Conservation (phyloP, 1,139 yeast species). For the Scheffersomyces insectosa region DNA sequence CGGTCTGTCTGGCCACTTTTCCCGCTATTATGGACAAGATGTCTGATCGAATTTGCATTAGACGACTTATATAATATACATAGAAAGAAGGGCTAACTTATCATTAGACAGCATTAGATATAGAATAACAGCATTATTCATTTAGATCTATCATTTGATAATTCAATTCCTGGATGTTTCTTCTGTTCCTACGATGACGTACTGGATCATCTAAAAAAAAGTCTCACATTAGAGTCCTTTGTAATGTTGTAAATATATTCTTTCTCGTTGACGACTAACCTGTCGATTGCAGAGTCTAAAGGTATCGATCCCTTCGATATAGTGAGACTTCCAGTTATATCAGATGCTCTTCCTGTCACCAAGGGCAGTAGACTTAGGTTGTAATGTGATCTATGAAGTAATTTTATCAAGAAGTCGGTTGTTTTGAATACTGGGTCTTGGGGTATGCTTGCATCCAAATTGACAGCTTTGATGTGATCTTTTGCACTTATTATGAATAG, state of each 20-base stretch:
- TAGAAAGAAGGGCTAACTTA: slow-evolving; percentile 28
- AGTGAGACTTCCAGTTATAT: slow-evolving; percentile 71
- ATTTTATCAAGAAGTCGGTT: slow-evolving; percentile 47
- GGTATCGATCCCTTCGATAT: slow-evolving; percentile 55
- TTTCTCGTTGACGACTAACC: slow-evolving; percentile 47
- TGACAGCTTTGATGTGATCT: slow-evolving; percentile 41
- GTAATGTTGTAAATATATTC: slow-evolving; percentile 65
- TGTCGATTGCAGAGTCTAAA: slow-evolving; percentile 11
- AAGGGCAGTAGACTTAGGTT: slow-evolving; percentile 62
- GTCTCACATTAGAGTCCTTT: slow-evolving; percentile 52
- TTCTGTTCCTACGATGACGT: not conserved
- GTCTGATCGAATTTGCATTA: slow-evolving; percentile 85
- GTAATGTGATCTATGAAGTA: slow-evolving; percentile 51
- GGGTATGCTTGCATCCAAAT: slow-evolving; percentile 25
- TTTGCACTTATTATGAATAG: slow-evolving; percentile 36
- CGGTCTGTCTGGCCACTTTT: slow-evolving; percentile 91
- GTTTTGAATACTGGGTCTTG: slow-evolving; percentile 38
- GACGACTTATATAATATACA: slow-evolving; percentile 69
- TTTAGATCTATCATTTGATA: slow-evolving; percentile 1
- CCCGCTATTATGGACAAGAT: slow-evolving; percentile 83
- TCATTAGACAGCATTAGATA: slow-evolving; percentile 12
- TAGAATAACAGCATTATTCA: not conserved
- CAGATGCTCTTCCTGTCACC: slow-evolving; percentile 80
- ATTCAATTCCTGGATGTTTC: not conserved
- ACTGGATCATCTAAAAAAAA: slow-evolving; percentile 40